Percentiles rank a stretch among this genome's conserved stretches.
These are phyloP conservation scores for Telopea speciosissima DNA, from an alignment of 177 flowering plant species.

Conservation along the genomic window DNA sequence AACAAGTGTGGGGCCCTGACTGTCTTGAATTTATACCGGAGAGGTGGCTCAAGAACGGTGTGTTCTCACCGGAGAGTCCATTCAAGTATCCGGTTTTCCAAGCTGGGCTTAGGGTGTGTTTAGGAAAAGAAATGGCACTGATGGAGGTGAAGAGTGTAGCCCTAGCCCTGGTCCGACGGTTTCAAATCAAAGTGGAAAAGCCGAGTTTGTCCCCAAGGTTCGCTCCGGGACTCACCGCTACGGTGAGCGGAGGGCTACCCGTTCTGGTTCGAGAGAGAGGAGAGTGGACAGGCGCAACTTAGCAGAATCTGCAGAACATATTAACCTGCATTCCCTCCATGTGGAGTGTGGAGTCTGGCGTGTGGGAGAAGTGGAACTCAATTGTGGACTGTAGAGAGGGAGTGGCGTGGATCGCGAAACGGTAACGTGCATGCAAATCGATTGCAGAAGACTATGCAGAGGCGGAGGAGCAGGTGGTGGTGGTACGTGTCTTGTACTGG, in stretches of 20 bases:
- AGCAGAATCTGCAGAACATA: no score
- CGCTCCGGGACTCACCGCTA: conserved; percentile 52
- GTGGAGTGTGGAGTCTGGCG: no score
- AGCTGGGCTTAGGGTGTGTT: conserved; percentile 67
- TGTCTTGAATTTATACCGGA: conserved; percentile 64
- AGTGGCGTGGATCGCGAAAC: no score
- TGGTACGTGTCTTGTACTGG: no score
- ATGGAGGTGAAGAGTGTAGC: conserved; percentile 52
- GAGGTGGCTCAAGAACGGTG: conserved; percentile 57
- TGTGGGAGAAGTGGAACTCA: no score
- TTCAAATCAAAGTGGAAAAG: conserved; percentile 19
- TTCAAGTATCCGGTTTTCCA: conserved; percentile 58
- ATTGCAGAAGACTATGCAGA: no score
- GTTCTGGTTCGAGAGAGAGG: conserved; percentile 19
- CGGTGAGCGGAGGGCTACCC: conserved; percentile 42
- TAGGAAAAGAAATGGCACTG: conserved; percentile 77
- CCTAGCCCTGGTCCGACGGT: conserved; percentile 33
- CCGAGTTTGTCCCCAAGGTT: conserved; percentile 24
- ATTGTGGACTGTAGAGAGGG: no score
- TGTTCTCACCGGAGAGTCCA: conserved; percentile 27
- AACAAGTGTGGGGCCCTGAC: conserved; percentile 63
- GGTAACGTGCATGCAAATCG: no score
- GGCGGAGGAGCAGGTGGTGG: no score
- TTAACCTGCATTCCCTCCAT: no score
- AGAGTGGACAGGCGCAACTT: not conserved